Evolutionary conservation across 2,329 filamentous ascomycete genomes (phyloP).

Genomic region (Ceratocystis diversiconidia): DNA sequence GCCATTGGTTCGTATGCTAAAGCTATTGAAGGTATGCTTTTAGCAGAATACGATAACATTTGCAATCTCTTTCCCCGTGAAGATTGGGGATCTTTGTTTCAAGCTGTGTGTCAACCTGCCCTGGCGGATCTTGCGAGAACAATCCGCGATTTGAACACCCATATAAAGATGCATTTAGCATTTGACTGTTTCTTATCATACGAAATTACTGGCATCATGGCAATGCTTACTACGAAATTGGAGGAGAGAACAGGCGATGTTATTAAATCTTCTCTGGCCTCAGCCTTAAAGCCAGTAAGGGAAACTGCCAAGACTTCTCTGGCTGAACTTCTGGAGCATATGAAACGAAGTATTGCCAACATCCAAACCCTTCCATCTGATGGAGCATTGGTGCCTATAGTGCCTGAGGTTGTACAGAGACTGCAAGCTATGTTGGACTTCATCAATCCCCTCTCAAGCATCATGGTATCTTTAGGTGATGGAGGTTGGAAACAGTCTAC

Average conservation of each 20-base stretch:
- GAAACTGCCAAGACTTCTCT: conserved; percentile 85
- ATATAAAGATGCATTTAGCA: conserved; percentile 71
- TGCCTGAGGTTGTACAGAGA: conserved; percentile 71
- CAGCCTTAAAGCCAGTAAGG: conserved; percentile 74
- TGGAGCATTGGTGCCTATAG: conserved; percentile 62
- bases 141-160: conserved; percentile 72
- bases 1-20: conserved; percentile 81
- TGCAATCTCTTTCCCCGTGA: conserved; percentile 73
- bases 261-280: conserved; percentile 66
- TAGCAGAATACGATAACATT: conserved; percentile 83
- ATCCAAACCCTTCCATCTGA: conserved; percentile 61
- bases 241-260: conserved; percentile 67
- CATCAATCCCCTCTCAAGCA: conserved; percentile 68
- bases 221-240: conserved; percentile 61
- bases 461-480: conserved; percentile 84
- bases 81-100: conserved; percentile 69
- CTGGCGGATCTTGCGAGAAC: conserved; percentile 75
- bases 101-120: conserved; percentile 61
- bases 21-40: conserved; percentile 73
- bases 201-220: conserved; percentile 85
- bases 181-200: conserved; percentile 93
- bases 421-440: conserved; percentile 80
- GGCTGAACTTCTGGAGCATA: conserved; percentile 70
- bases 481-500: conserved; percentile 64
- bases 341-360: conserved; percentile 50